Percentiles rank a stretch among this genome's conserved stretches.
These are phyloP conservation scores for Talaromyces wortmannii DNA, from an alignment of 495 filamentous ascomycete genomes.

Conservation along the genomic window DNA sequence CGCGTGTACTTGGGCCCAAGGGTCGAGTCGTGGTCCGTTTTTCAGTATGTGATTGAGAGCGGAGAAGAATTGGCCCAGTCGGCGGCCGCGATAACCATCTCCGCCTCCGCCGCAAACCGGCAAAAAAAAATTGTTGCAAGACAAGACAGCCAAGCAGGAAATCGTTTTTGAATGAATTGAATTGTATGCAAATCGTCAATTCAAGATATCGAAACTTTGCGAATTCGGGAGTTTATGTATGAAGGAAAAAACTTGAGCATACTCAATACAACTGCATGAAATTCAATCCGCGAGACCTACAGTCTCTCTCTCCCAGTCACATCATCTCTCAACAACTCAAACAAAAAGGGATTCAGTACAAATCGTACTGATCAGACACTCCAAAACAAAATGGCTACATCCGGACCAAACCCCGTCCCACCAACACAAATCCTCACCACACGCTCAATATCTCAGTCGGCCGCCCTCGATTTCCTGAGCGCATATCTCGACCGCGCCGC, in stretches of 20 bases:
- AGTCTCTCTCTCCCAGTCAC: neutral
- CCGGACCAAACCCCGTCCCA: conserved; percentile 37
- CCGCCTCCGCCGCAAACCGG: neutral
- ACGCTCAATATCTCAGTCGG: conserved; percentile 38
- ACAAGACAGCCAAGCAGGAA: neutral
- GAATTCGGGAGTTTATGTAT: no score
- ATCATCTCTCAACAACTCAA: neutral
- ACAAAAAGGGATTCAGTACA: neutral
- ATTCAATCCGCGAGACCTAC: no score
- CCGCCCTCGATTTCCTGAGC: conserved; percentile 49
- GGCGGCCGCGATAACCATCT: neutral
- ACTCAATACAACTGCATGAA: no score
- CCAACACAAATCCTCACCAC: conserved; percentile 37
- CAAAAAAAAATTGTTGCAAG: neutral
- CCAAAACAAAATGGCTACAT: conserved; percentile 27
- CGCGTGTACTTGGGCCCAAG: no score
- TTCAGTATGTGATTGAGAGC: no score
- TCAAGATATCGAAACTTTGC: neutral
- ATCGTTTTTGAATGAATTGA: neutral
- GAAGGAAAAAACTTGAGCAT: no score
- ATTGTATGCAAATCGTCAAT: neutral
- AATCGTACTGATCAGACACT: neutral
- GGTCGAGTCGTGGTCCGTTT: no score
- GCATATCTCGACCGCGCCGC: conserved; percentile 49
- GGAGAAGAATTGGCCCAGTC: neutral